Evolutionary conservation across 495 filamentous ascomycete genomes (phyloP).

Genomic region (Pseudevernia furfuracea): DNA sequence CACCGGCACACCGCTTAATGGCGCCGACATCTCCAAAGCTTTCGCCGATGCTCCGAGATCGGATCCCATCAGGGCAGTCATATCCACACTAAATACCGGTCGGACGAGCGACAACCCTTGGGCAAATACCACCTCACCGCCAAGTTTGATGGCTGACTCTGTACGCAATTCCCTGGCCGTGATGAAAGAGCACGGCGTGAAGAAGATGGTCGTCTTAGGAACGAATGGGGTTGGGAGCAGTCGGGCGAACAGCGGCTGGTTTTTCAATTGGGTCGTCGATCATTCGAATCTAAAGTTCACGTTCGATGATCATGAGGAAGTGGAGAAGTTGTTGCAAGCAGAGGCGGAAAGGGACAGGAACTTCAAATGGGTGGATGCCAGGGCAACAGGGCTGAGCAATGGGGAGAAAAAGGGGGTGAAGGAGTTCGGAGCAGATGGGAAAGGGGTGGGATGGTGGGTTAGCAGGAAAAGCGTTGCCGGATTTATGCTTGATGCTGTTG

Average conservation of each 20-base stretch:
- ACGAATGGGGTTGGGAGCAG: constrained; percentile 35
- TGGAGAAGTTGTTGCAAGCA: constrained; percentile 10
- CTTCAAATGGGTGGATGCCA: constrained; percentile 32
- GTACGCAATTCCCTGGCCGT: constrained; percentile 30
- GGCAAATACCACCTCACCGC: constrained; percentile 11
- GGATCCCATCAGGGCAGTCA: constrained; percentile 14
- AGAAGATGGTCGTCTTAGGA: constrained; percentile 35
- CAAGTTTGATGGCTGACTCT: constrained; percentile 25
- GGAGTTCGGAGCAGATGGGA: constrained; percentile 31
- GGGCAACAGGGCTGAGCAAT: constrained; percentile 33
- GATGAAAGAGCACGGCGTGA: constrained; percentile 34
- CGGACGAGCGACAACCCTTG: constrained; percentile 17
- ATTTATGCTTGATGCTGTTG: constrained; percentile 38
- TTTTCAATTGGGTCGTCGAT: constrained; percentile 32
- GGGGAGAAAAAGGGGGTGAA: constrained; percentile 29
- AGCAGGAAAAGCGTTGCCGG: constrained; percentile 31
- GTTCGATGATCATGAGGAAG: constrained; percentile 32
- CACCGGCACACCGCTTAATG: constrained; percentile 35
- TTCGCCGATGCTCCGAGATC: constrained; percentile 21
- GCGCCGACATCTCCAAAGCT: constrained; percentile 32
- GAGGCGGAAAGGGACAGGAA: constrained; percentile 16
- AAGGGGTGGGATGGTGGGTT: constrained; percentile 12
- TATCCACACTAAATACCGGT: constrained; percentile 13
- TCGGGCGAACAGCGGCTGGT: constrained; percentile 27
- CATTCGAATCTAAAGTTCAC: constrained; percentile 29